phyloP scores from a whole-genome alignment of 495 filamentous ascomycete genomes.

The Aspergillus coremiiformis region DNA sequence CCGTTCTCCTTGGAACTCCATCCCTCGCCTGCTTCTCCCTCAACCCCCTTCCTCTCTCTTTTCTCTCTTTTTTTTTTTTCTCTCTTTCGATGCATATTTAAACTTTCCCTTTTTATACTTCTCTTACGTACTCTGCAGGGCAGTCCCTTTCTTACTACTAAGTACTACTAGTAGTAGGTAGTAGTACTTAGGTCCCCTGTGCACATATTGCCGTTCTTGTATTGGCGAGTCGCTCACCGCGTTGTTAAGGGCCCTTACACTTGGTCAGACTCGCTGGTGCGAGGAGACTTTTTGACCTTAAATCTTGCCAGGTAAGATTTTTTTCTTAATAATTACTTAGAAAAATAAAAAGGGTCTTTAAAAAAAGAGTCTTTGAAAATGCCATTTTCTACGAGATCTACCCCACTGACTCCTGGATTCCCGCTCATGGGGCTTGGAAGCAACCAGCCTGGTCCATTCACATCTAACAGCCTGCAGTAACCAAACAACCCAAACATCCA shows the following conservation, averaged over 20 bases:
- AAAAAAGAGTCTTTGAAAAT: not conserved
- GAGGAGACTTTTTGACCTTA: not conserved
- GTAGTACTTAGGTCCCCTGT: not conserved
- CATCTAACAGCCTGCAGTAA: not conserved
- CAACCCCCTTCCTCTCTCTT: not conserved
- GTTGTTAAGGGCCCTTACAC: not conserved
- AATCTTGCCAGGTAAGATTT: not conserved
- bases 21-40: not conserved
- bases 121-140: not conserved
- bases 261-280: not conserved
- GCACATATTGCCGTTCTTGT: not conserved
- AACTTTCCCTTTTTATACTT: not conserved
- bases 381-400: not conserved
- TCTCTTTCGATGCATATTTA: not conserved
- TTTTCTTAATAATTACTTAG: not conserved
- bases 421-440: too few species aligned
- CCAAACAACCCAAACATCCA: too few species aligned
- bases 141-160: not conserved
- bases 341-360: not conserved
- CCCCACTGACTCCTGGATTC: not conserved
- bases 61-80: not conserved
- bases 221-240: not conserved
- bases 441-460: too few species aligned
- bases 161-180: too few species aligned
- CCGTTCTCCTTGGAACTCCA: constrained; percentile 7